phyloP scores from a whole-genome alignment of 2,329 filamentous ascomycete species.

The Lasiodiplodia sp. region DNA sequence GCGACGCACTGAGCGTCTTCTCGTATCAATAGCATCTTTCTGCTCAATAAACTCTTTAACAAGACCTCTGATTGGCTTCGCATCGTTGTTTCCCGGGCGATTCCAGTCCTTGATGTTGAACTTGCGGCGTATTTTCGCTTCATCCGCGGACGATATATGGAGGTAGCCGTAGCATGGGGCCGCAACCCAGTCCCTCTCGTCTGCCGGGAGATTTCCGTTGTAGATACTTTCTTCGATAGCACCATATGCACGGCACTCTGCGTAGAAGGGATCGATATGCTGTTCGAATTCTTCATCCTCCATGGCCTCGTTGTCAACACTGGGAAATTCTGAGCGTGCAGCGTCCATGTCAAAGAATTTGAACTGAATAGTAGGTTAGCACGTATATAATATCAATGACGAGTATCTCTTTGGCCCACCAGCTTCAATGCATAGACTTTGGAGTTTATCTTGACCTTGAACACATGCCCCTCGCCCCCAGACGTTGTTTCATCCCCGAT shows the following conservation, averaged over 20 bases:
- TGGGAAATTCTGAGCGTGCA: background rate
- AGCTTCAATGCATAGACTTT: background rate
- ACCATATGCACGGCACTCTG: constrained; percentile 1
- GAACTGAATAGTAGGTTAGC: background rate
- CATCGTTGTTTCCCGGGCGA: background rate
- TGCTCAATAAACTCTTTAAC: background rate
- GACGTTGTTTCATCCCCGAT: background rate
- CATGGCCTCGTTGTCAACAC: background rate
- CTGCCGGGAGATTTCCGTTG: background rate
- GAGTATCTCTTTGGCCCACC: background rate
- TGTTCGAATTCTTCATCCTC: background rate
- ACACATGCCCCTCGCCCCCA: background rate
- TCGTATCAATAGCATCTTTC: background rate
- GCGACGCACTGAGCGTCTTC: background rate
- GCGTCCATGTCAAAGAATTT: background rate
- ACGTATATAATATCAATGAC: background rate
- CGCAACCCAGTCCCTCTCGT: background rate
- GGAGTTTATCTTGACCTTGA: background rate
- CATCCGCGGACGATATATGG: background rate
- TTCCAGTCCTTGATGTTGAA: constrained; percentile 4
- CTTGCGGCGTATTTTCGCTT: background rate
- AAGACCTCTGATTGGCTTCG: background rate
- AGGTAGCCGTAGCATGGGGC: constrained; percentile 2
- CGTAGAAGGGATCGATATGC: background rate
- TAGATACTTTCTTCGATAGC: background rate